A percentile compares a stretch with the other conserved stretches of the same genome.
These are phyloP conservation scores for Ceratocystis alfenasii DNA, from an alignment of 2,329 filamentous ascomycete species.

Conservation along the genomic window DNA sequence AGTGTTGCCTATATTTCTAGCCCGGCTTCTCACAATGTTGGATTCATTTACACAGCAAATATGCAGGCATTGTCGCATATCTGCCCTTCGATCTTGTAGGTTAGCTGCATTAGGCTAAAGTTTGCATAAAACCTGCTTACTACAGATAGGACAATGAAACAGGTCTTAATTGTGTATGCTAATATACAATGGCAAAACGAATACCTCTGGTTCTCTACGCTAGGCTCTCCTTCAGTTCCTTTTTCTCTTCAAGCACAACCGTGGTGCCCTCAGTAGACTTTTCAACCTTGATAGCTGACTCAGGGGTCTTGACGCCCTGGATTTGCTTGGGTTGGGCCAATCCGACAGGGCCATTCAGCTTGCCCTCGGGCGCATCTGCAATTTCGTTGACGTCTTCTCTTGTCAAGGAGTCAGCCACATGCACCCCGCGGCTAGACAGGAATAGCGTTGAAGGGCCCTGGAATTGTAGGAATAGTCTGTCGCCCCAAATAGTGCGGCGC, in stretches of 20 bases:
- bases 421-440: conserved; percentile 73
- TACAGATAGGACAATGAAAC: neutral
- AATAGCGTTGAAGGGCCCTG: conserved; percentile 75
- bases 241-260: conserved; percentile 52
- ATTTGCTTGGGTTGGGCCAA: conserved; percentile 30
- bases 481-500: conserved; percentile 80
- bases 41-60: no score
- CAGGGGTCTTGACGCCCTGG: conserved; percentile 21
- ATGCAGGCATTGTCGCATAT: no score
- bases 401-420: conserved; percentile 66
- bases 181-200: conserved; percentile 17
- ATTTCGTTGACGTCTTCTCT: conserved; percentile 78
- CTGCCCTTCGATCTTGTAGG: no score
- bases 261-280: conserved; percentile 50
- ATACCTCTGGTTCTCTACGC: conserved; percentile 26
- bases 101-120: neutral
- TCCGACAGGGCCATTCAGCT: conserved; percentile 46
- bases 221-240: conserved; percentile 46
- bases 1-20: no score
- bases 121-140: neutral
- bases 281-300: conserved; percentile 42
- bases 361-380: conserved; percentile 66
- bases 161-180: neutral
- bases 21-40: neutral
- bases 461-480: conserved; percentile 83